Evolutionary conservation across 179 eudicot genomes (phyloP), one percentile per base, ranked within the genome.

Genomic region (Beta corolliflora): DNA sequence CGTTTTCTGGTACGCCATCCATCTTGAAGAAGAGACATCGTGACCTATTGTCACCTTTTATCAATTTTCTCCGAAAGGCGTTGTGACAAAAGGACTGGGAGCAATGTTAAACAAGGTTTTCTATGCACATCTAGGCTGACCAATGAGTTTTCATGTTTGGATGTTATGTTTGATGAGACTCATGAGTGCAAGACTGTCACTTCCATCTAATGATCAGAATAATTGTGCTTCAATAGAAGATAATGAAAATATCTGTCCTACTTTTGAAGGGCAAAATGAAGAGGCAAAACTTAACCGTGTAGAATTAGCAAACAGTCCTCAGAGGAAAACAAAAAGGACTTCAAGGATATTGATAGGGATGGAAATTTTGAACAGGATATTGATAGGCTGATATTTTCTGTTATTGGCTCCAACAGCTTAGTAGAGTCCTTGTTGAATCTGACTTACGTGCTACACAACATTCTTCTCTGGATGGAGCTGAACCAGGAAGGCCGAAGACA

Each of bases 1-100:
- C 91, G 60, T 96, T 94, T 82, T 82, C 93, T 14, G 76, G 91
- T 79, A 93, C 98, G 5, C 97, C 98, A 50, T 94, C 99, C 25
- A 96, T 96, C 75, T 71, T 96, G 81, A 96, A 93, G 90, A 96
- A 96, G 83, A 87, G 99, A 78, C 88, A 90, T 79, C 97, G 99
- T 67, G 97, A 93, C 83, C 79, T 94, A 81, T 77, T 88, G 61
- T 96, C 99, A 73, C 99, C 99, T n/a, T 52, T 87, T 96, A 82
- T 91, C 99, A 77, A 98, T 98, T 16, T 88, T 96, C 79, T 91
- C 98, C 25, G 99, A 96, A 84, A 89, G 90, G 84, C 89, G 94
- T 69, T 78, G 72, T 63, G 97, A 89, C 81, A 96, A 93, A 78
- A 96, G 89, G 86, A 82, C 85, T 2, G 97, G 92, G 58, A 84